phyloP scores from a whole-genome alignment of 208 protist species.

The Acanthamoeba royreba region DNA sequence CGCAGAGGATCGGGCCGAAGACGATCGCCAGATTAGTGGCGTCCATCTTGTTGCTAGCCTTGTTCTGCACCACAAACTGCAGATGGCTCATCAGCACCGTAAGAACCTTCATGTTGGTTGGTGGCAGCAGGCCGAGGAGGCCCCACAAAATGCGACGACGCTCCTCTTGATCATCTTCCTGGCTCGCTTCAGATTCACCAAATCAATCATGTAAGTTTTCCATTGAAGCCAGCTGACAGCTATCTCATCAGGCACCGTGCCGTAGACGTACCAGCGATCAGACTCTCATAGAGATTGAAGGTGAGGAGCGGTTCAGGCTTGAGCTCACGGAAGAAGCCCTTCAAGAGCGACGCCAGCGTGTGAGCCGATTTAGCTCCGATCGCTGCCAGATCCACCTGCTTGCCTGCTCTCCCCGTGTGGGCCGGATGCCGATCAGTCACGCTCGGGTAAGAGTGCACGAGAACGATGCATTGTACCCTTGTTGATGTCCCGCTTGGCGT shows the following conservation, averaged over 20 bases:
- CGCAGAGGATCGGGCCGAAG: not conserved
- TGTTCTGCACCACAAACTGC: constrained; percentile 7
- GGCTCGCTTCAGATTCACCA: not conserved
- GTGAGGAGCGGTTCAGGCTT: not conserved
- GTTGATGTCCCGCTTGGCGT: not conserved
- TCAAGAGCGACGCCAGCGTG: not conserved
- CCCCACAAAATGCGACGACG: not conserved
- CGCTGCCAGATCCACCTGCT: not conserved
- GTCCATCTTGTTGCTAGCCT: constrained; percentile 7
- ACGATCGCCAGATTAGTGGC: not conserved
- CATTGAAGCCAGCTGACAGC: not conserved
- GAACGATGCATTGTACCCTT: too few species aligned
- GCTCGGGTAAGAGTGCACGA: too few species aligned
- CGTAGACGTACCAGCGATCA: not conserved
- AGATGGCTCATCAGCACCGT: constrained; percentile 1
- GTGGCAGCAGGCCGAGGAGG: not conserved
- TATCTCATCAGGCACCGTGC: too few species aligned
- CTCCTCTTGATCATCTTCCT: not conserved
- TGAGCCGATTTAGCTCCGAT: not conserved
- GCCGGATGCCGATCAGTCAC: too few species aligned
- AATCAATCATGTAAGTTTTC: not conserved
- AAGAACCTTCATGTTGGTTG: not conserved
- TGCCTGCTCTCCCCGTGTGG: too few species aligned
- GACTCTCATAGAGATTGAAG: not conserved
- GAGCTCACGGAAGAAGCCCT: not conserved